These are phyloP conservation scores for Daldinia loculata DNA, from an alignment of 495 filamentous ascomycete species.

Conservation along the genomic window DNA sequence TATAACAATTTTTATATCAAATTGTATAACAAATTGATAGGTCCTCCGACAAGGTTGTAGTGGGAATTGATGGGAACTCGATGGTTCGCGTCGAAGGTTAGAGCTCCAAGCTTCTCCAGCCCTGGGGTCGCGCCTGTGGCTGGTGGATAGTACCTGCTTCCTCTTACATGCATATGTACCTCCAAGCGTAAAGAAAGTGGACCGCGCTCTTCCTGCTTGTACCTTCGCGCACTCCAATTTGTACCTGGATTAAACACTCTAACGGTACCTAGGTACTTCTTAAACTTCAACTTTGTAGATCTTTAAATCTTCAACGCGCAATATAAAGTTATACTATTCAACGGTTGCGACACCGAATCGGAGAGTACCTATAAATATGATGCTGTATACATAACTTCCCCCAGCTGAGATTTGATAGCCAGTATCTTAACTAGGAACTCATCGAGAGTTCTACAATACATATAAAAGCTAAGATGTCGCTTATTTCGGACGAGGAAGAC, in stretches of 20 bases:
- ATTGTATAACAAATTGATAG: neutral
- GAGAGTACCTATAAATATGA: neutral
- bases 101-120: neutral
- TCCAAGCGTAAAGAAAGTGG: neutral
- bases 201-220: neutral
- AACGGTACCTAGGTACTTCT: neutral
- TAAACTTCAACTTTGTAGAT: neutral
- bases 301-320: neutral
- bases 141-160: neutral
- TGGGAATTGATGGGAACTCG: neutral
- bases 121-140: constrained; percentile 2
- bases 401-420: neutral
- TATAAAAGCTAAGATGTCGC: constrained; percentile 49
- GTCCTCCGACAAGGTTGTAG: neutral
- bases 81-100: constrained; percentile 6
- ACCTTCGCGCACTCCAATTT: constrained; percentile 1
- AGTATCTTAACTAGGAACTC: neutral
- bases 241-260: neutral
- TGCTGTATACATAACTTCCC: neutral
- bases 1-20: neutral
- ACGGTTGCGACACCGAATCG: neutral
- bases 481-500: constrained; percentile 60
- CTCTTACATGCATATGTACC: neutral
- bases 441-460: neutral
- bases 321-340: neutral